These are phyloP conservation scores for Withania somnifera DNA, from an alignment of 305 asterid genomes.

Conservation along the genomic window DNA sequence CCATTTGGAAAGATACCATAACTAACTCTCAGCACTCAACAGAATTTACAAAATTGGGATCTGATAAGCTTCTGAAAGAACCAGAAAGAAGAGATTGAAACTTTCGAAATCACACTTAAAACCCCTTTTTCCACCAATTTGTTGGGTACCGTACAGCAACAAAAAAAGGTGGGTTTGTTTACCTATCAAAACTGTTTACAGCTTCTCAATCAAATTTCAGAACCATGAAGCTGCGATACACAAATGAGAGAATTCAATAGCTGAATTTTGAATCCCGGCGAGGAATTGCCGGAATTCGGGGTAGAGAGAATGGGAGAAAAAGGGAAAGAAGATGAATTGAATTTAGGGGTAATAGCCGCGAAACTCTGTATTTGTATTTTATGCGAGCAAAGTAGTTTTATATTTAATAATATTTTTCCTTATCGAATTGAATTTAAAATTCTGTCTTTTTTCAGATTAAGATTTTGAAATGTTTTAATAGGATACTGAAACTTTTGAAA, in stretches of 20 bases:
- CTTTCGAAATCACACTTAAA: background rate
- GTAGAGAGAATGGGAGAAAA: background rate
- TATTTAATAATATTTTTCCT: background rate
- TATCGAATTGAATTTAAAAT: background rate
- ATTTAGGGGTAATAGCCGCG: slow-evolving; percentile 12
- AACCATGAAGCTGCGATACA: background rate
- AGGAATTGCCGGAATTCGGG: background rate
- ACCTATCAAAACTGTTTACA: background rate
- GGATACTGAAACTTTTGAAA: background rate
- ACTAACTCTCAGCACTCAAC: background rate
- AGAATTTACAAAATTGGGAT: background rate
- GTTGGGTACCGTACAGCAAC: background rate
- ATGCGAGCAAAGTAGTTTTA: background rate
- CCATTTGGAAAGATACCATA: background rate
- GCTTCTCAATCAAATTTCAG: background rate
- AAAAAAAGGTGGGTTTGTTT: background rate
- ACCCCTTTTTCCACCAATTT: background rate
- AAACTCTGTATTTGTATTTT: slow-evolving; percentile 9
- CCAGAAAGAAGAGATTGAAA: background rate
- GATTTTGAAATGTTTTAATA: background rate
- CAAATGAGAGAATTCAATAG: background rate
- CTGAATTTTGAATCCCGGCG: background rate
- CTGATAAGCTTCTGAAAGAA: background rate
- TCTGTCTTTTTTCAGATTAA: background rate
- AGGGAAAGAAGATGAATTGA: slow-evolving; percentile 3